Conservation (phyloP, 768 basidiomycete species). For the Termitomyces sp. region DNA sequence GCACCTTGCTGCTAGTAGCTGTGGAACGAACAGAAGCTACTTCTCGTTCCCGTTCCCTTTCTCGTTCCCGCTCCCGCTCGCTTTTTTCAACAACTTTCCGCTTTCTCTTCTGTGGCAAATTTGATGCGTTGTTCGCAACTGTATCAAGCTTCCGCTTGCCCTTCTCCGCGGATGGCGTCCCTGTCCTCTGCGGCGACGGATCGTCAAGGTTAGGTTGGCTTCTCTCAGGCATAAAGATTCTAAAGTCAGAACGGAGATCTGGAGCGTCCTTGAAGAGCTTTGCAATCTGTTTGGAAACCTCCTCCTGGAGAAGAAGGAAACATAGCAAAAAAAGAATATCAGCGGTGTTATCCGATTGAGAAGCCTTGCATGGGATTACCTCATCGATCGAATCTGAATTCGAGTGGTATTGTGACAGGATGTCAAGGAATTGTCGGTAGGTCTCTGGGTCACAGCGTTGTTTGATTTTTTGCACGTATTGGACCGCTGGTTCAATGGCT, state of each 20-base stretch:
- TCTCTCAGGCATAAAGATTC: constrained; percentile 69
- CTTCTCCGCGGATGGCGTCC: constrained; percentile 33
- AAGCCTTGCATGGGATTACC: constrained; percentile 27
- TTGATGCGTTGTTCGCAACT: constrained; percentile 26
- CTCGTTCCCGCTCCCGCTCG: constrained; percentile 34
- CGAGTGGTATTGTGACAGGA: constrained; percentile 62
- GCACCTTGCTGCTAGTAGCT: constrained; percentile 37
- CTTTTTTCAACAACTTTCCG: constrained; percentile 51
- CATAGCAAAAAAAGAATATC: constrained; percentile 1
- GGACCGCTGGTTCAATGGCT: constrained; percentile 75
- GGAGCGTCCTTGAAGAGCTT: constrained; percentile 72
- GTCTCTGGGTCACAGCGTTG: constrained; percentile 89
- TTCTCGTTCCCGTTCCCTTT: constrained; percentile 11
- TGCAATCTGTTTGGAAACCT: constrained; percentile 67
- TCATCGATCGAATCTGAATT: constrained; percentile 60
- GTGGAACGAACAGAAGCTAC: constrained; percentile 27
- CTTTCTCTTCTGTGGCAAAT: constrained; percentile 68
- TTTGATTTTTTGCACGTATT: constrained; percentile 97
- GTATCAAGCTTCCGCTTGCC: constrained; percentile 40
- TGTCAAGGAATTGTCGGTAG: constrained; percentile 75
- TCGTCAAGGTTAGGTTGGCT: constrained; percentile 50
- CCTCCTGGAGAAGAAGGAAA: constrained; percentile 38
- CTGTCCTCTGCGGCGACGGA: constrained; percentile 26
- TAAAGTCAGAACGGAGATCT: constrained; percentile 70
- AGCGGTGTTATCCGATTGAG: constrained; percentile 10